Percentiles rank a stretch among this genome's conserved stretches.
These are phyloP conservation scores for Fusarium brachygibbosum DNA, from an alignment of 2,329 filamentous ascomycete genomes.

Conservation along the genomic window DNA sequence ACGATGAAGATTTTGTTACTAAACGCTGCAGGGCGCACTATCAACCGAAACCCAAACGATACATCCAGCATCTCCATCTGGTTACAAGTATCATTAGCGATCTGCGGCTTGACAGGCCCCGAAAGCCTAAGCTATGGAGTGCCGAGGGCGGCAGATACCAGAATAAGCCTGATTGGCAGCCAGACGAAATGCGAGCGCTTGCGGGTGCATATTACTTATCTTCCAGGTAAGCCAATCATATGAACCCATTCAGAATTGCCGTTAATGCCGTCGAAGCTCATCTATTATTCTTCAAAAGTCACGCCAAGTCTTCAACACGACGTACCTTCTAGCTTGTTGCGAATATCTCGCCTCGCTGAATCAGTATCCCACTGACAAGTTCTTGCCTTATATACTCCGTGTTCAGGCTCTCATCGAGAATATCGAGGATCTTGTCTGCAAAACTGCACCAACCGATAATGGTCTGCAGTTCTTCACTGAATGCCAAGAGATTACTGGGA, in stretches of 20 bases:
- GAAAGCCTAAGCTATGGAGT: conserved; percentile 46
- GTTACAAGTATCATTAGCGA: conserved; percentile 52
- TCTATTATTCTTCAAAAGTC: conserved; percentile 52
- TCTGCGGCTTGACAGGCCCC: conserved; percentile 48
- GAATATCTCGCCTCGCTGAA: conserved; percentile 34
- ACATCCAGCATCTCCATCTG: conserved; percentile 50
- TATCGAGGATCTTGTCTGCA: conserved; percentile 43
- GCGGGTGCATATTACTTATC: conserved; percentile 51
- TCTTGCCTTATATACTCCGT: conserved; percentile 44
- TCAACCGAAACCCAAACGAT: conserved; percentile 47
- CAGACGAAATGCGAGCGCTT: conserved; percentile 50
- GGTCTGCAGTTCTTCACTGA: conserved; percentile 18
- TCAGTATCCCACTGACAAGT: conserved; percentile 44
- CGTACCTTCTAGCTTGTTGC: conserved; percentile 47
- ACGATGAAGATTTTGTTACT: neutral
- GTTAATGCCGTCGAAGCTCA: conserved; percentile 33
- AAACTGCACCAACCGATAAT: neutral
- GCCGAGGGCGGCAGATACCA: conserved; percentile 40
- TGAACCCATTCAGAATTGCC: accelerated
- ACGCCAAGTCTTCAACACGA: conserved; percentile 41
- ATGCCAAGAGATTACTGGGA: conserved; percentile 20
- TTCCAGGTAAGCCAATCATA: conserved; percentile 38
- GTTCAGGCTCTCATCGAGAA: conserved; percentile 48
- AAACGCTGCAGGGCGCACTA: conserved; percentile 50
- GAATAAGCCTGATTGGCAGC: conserved; percentile 44